Evolutionary conservation across 78 protist species (phyloP), one percentile per base, ranked within the genome.

Genomic region (Paratrimastix pyriformis): DNA sequence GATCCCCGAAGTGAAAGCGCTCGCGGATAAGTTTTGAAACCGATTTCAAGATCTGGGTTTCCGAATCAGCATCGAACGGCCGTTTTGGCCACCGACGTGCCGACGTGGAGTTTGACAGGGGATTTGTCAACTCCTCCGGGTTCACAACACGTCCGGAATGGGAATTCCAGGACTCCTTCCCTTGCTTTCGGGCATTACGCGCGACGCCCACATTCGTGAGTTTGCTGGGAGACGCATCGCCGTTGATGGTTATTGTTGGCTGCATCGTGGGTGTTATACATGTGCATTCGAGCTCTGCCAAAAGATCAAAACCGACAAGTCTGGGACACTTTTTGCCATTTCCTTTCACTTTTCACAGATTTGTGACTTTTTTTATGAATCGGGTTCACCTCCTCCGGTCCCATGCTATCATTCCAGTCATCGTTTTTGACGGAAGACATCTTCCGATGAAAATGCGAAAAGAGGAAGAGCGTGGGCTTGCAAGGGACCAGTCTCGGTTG

Each of bases 361-460:
- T 35, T 13, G 44, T 65, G 5, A 33, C 32, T 5, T 6, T 6
- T 65, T 65, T 29, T 13, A 6, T 65, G 45, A 7, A 6, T 11
- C 72, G 72, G 3, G 72, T 65, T 33, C 54, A 13, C 2, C 3
- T 65, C 13, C 44, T 65, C 13, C 33, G 4, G 44, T 2, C 3
- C 32, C 24, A 6, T 8, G 72, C 65, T 8, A 64, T 75, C 58
- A 75, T 11, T 24, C 79, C 79, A 3, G 30, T 75, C 40, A 32
- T 75, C 5, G 79, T 75, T 55, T 75, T 75, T 5, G 79, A 75
- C 40, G 79, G 79, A 3, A 6, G 71, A 8, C 52, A 59, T 5
- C 79, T 75, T 58, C 66, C 79, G 11, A 11, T 11, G 26, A 75
- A 75, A 75, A 6, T 5, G 6, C 32, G 48, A 5, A 60, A 59